Conservation (phyloP, 2,329 filamentous ascomycete genomes). For the Aciculosporium take region DNA sequence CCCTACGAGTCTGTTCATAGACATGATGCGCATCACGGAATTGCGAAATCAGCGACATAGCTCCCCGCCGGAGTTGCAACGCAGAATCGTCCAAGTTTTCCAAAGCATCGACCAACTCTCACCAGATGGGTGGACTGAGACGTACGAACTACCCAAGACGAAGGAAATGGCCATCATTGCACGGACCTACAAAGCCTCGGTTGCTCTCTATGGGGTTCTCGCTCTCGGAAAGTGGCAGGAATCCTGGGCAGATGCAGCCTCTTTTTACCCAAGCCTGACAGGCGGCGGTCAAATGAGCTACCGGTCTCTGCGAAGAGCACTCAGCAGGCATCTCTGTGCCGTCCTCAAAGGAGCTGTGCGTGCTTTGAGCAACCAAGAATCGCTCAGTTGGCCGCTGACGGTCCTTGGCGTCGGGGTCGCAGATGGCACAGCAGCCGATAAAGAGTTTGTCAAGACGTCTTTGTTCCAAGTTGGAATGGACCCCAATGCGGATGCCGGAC, state of each 20-base stretch:
- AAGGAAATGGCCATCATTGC: not conserved
- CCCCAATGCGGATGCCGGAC: not conserved
- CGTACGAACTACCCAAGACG: not conserved
- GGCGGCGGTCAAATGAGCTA: not conserved
- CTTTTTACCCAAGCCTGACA: not conserved
- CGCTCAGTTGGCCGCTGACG: not conserved
- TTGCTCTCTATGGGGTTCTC: not conserved
- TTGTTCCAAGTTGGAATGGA: not conserved
- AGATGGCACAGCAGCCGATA: not conserved
- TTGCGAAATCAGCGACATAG: not conserved
- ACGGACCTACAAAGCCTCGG: not conserved
- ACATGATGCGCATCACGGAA: conserved; percentile 1
- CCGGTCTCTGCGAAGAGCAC: not conserved
- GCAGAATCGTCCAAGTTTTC: not conserved
- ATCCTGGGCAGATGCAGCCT: not conserved
- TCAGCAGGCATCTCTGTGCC: not conserved
- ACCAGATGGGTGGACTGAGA: not conserved
- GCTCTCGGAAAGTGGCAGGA: not conserved
- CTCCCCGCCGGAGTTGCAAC: not conserved
- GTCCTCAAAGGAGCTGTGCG: not conserved
- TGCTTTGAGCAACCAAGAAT: not conserved
- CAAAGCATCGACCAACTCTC: not conserved
- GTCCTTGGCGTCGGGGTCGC: not conserved
- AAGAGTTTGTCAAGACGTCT: not conserved
- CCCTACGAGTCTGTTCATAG: not conserved